These are phyloP conservation scores for Flaveria trinervia DNA, from an alignment of 129 eudicot species.

Conservation along the genomic window DNA sequence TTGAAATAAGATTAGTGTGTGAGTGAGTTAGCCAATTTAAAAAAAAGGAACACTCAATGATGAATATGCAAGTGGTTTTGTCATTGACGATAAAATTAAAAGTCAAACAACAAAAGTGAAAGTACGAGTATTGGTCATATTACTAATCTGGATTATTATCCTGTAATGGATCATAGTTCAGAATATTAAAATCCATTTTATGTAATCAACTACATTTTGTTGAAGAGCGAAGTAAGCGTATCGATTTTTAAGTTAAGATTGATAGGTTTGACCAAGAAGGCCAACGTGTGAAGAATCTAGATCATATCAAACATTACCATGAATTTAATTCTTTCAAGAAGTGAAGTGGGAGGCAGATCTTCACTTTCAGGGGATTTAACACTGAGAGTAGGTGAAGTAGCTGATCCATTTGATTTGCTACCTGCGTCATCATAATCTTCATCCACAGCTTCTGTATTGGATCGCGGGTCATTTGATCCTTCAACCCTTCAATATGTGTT, in stretches of 20 bases:
- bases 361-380: conserved; percentile 50
- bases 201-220: background rate
- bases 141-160: background rate
- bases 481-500: conserved; percentile 41
- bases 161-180: no score
- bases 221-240: conserved; percentile 9
- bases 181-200: background rate
- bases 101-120: no score
- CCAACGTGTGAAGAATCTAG: background rate
- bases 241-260: conserved; percentile 5
- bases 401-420: conserved; percentile 48
- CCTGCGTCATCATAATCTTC: conserved; percentile 40
- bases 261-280: conserved; percentile 17
- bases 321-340: conserved; percentile 49
- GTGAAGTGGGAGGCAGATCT: conserved; percentile 47
- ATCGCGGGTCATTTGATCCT: conserved; percentile 43
- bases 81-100: no score
- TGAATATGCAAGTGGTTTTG: no score
- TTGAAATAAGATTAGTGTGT: no score
- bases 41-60: no score
- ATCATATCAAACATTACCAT: conserved; percentile 37
- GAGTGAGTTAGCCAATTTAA: no score
- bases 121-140: no score
- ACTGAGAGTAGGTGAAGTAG: conserved; percentile 42
- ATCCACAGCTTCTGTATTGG: conserved; percentile 41